Evolutionary conservation across 495 filamentous ascomycete species (phyloP), one percentile per base, ranked within the genome.

Genomic region (Penicillium dipodomyicola): DNA sequence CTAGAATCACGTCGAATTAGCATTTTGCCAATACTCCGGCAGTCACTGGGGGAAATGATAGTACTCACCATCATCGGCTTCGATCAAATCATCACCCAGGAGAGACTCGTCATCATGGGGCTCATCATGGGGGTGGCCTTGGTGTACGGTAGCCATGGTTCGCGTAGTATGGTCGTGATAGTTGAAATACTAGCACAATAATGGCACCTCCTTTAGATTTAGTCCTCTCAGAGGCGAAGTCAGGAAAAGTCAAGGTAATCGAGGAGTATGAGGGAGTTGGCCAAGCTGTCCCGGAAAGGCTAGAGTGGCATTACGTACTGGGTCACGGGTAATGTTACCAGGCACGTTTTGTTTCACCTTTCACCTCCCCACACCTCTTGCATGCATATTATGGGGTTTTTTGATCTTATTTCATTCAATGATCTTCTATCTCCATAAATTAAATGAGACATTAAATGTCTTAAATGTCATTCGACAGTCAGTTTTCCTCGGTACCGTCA

Each of bases 61-160:
- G 23, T 32, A 62, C 67, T 65, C 71, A 96, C 94, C 90, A 77
- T 97, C 90, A 76, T 97, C 93, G 4, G 93, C 91, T 71, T 98
- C 94, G 74, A 97, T 96, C 62, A 96, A 73, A 65, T 96, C 91
- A 61, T 92, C 86, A 59, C 93, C 91, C 49, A 93, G 81, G 40
- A 87, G 77, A n/a, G 88, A 84, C 59, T 82, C 80, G 68, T 88
- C 82, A 67, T 78, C 74, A 51, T 59, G 73, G 32, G 67, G 52
- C 52, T 72, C 69, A 53, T 46, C 64, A 60, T 71, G 66, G 53
- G 69, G 61, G 46, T 77, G 70, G 52, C 71, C 67, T 23, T 71
- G 61, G 35, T 75, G 62, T 62, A 71, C 68, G 60, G 72, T 79
- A 33, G 77, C 72, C 79, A 81, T 81, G 63, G 61, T 73, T 41